Percentiles rank a stretch among this genome's conserved stretches.
Evolutionary conservation across 2,329 filamentous ascomycete genomes (phyloP).

Genomic region (Penicillium crustosum): DNA sequence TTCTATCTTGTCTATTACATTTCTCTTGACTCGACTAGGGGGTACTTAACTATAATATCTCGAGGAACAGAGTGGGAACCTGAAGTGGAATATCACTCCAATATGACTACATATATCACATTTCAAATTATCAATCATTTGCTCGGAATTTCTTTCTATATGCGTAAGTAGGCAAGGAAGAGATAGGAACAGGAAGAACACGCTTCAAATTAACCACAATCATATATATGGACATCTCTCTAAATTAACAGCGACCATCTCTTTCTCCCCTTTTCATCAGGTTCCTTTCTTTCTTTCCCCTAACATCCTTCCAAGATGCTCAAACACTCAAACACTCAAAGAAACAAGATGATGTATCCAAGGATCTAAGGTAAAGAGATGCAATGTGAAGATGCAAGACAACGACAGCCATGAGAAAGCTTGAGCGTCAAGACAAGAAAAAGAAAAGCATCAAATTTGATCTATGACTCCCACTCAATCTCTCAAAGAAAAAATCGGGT

Average conservation of each 20-base stretch:
- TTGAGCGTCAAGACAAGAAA: neutral
- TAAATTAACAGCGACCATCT: neutral
- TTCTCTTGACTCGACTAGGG: neutral
- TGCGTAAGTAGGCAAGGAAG: neutral
- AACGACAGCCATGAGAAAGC: neutral
- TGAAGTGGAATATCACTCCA: neutral
- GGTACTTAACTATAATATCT: neutral
- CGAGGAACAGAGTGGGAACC: neutral
- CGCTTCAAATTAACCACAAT: conserved; percentile 8
- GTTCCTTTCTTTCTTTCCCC: neutral
- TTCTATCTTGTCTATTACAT: neutral
- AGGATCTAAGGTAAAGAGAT: neutral
- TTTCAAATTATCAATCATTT: neutral
- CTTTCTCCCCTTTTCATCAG: conserved; percentile 4
- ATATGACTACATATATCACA: neutral
- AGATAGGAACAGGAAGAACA: neutral
- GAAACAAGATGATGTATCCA: neutral
- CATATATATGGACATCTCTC: conserved; percentile 9
- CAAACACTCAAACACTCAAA: neutral
- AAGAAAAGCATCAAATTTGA: neutral
- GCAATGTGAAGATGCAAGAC: neutral
- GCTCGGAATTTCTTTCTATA: neutral
- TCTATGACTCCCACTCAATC: neutral
- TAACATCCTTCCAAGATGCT: neutral
- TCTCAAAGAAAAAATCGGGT: neutral